Percentiles rank a stretch among this genome's conserved stretches.
phyloP scores from a whole-genome alignment of 1,284 basidiomycete genomes.

The Fistulina hepatica region DNA sequence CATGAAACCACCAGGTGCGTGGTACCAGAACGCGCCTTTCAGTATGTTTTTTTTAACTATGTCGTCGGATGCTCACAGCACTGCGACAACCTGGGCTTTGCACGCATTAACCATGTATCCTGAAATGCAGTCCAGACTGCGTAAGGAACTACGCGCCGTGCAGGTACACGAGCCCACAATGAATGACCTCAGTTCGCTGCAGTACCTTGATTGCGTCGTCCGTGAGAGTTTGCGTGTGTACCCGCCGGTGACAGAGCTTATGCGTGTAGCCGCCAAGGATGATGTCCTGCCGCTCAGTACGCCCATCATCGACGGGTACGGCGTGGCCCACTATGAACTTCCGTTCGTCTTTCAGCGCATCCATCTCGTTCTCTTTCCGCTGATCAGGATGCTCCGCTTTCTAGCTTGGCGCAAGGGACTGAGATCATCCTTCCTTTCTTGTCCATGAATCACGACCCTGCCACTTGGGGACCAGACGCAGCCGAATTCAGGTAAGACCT shows the following conservation, averaged over 20 bases:
- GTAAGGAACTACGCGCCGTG: slow-evolving; percentile 49
- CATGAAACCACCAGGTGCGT: slow-evolving; percentile 78
- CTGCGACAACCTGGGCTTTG: slow-evolving; percentile 47
- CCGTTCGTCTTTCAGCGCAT: slow-evolving; percentile 2
- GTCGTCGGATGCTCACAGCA: too few species aligned
- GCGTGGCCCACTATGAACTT: slow-evolving; percentile 9
- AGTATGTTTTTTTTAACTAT: too few species aligned
- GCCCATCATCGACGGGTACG: slow-evolving; percentile 20
- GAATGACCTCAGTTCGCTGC: slow-evolving; percentile 49
- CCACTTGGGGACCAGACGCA: slow-evolving; percentile 33
- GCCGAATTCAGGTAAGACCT: slow-evolving; percentile 31
- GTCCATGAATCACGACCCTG: slow-evolving; percentile 26
- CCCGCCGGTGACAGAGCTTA: slow-evolving; percentile 46
- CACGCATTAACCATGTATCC: slow-evolving; percentile 47
- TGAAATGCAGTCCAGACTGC: slow-evolving; percentile 52
- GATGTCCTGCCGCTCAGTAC: slow-evolving; percentile 45
- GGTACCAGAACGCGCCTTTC: too few species aligned
- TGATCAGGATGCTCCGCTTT: too few species aligned
- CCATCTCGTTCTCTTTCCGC: too few species aligned
- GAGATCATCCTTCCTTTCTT: slow-evolving; percentile 26
- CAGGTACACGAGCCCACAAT: slow-evolving; percentile 41
- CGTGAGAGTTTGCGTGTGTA: slow-evolving; percentile 62
- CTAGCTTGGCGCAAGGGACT: too few species aligned
- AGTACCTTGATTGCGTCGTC: slow-evolving; percentile 55
- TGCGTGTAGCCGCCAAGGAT: slow-evolving; percentile 41